phyloP scores from a whole-genome alignment of 2,329 filamentous ascomycete genomes.

The Colletotrichum sp. region DNA sequence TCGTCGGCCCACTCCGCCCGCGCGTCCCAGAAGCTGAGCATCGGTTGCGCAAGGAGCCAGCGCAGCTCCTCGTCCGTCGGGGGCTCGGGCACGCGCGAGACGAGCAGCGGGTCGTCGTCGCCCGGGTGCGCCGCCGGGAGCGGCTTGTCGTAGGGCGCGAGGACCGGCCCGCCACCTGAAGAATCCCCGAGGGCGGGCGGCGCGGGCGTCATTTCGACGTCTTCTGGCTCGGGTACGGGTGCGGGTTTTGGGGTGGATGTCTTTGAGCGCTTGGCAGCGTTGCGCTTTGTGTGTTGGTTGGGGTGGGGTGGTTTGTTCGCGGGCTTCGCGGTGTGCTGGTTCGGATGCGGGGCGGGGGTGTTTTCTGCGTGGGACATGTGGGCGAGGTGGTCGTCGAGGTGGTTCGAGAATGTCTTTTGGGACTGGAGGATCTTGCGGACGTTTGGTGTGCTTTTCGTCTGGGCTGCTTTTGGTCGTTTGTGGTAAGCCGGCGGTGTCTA shows the following conservation, averaged over 20 bases:
- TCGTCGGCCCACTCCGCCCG: constrained; percentile 49
- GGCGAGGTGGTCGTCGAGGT: constrained; percentile 80
- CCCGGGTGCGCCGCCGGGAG: constrained; percentile 46
- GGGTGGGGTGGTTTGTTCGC: constrained; percentile 21
- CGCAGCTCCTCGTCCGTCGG: constrained; percentile 68
- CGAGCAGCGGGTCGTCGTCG: constrained; percentile 64
- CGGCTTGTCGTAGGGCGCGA: constrained; percentile 36
- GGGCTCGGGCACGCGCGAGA: constrained; percentile 60
- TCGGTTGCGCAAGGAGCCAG: constrained; percentile 66
- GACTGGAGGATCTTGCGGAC: constrained; percentile 80
- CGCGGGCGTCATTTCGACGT: constrained; percentile 48
- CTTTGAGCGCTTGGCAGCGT: constrained; percentile 21
- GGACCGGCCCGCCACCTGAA: constrained; percentile 27
- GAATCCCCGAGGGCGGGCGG: constrained; percentile 8
- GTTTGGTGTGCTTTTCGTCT: constrained; percentile 68
- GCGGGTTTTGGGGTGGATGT: constrained; percentile 10
- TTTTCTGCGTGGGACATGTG: constrained; percentile 52
- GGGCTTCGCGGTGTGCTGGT: constrained; percentile 31
- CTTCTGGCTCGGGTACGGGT: constrained; percentile 18
- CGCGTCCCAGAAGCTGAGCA: constrained; percentile 72
- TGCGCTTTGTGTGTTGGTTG: constrained; percentile 22
- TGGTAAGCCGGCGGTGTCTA: neutral
- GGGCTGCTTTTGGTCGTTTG: constrained; percentile 31
- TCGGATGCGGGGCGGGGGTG: constrained; percentile 30
- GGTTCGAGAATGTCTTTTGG: constrained; percentile 84